Conservation (phyloP, 805 yeast genomes). For the Ogataea zsoltii region DNA sequence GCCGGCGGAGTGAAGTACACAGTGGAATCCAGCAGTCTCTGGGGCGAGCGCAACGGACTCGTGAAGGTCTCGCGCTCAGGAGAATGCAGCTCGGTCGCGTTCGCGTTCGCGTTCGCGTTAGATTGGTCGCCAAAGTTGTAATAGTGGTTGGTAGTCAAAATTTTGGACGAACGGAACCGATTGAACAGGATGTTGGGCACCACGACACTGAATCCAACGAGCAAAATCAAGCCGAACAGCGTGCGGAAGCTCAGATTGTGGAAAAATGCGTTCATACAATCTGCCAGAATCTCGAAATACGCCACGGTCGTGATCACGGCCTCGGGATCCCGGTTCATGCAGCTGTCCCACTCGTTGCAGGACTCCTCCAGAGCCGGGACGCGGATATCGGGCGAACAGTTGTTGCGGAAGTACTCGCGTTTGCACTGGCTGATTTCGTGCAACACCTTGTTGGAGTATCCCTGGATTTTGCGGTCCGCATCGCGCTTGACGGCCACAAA, state of each 20-base stretch:
- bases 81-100: conserved; percentile 5
- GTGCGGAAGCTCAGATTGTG: conserved; percentile 30
- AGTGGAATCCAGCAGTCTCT: conserved; percentile 19
- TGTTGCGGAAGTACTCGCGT: conserved; percentile 66
- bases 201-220: conserved; percentile 20
- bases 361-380: conserved; percentile 73
- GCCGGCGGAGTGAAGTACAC: conserved; percentile 26
- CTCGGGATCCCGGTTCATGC: conserved; percentile 80
- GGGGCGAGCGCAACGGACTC: conserved; percentile 18
- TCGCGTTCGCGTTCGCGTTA: conserved; percentile 5
- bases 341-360: conserved; percentile 75
- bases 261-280: conserved; percentile 36
- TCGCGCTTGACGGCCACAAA: conserved; percentile 44
- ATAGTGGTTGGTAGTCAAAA: conserved; percentile 29
- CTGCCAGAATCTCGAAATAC: conserved; percentile 36
- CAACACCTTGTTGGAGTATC: conserved; percentile 57
- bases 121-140: conserved; percentile 24
- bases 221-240: conserved; percentile 21
- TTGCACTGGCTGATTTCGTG: conserved; percentile 70
- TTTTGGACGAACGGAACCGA: conserved; percentile 26
- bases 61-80: conserved; percentile 5
- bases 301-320: conserved; percentile 35
- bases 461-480: conserved; percentile 67
- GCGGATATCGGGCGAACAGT: conserved; percentile 62
- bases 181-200: conserved; percentile 32